Evolutionary conservation across 2,329 filamentous ascomycete species (phyloP).

Genomic region (Fusarium dlaminii): DNA sequence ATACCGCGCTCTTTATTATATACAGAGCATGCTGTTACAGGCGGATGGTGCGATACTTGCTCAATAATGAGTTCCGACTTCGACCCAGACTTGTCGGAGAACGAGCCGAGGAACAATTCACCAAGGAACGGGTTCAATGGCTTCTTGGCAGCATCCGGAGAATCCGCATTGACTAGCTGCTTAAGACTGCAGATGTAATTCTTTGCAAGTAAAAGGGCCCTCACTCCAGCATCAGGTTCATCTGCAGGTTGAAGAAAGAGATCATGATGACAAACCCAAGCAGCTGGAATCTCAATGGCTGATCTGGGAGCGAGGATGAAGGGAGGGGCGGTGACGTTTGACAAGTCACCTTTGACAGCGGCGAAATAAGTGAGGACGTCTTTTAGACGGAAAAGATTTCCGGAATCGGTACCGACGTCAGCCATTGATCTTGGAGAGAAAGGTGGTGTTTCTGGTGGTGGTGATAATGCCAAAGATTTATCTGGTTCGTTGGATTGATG

Average conservation of each 20-base stretch:
- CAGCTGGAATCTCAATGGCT: conserved; percentile 61
- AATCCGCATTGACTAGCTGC: conserved; percentile 11
- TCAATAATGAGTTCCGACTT: conserved; percentile 50
- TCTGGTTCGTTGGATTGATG: not conserved
- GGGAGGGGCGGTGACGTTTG: conserved; percentile 62
- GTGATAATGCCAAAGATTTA: conserved; percentile 2
- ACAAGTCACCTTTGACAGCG: conserved; percentile 58
- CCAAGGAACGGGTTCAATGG: conserved; percentile 64
- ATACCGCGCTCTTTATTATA: conserved; percentile 17
- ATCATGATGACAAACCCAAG: conserved; percentile 51
- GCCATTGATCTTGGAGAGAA: conserved; percentile 4
- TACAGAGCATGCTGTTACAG: conserved; percentile 55
- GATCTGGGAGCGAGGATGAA: conserved; percentile 59
- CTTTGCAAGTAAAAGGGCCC: conserved; percentile 1
- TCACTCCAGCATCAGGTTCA: conserved; percentile 14
- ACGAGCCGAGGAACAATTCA: conserved; percentile 57
- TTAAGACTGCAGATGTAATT: conserved; percentile 19
- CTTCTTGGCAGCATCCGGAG: conserved; percentile 49
- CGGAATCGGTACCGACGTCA: conserved; percentile 11
- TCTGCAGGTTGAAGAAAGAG: conserved; percentile 21
- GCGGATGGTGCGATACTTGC: conserved; percentile 63
- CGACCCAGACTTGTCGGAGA: conserved; percentile 43
- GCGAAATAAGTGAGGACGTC: conserved; percentile 17
- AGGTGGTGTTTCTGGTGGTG: not conserved
- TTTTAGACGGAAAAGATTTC: conserved; percentile 10